phyloP scores from a whole-genome alignment of 169 alveolate species.

The Plasmodium adleri region DNA sequence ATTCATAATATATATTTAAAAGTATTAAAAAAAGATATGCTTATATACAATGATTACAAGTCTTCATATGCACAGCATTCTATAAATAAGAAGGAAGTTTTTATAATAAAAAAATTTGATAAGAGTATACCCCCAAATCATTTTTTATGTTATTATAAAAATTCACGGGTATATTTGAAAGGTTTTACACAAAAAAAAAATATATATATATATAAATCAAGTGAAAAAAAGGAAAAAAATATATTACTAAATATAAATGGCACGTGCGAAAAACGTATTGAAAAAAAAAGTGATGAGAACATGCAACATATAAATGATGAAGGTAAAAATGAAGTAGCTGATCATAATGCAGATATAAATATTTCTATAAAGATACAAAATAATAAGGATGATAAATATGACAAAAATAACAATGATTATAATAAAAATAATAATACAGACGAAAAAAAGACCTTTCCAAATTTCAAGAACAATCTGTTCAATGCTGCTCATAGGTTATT shows the following conservation, averaged over 20 bases:
- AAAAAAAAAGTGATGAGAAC: not conserved
- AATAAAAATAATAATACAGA: not conserved
- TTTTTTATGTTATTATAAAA: constrained; percentile 34
- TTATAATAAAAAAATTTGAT: constrained; percentile 9
- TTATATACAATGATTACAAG: constrained; percentile 7
- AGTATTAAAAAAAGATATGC: constrained; percentile 11
- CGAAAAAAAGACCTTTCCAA: not conserved
- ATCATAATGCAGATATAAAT: not conserved
- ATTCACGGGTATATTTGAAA: constrained; percentile 13
- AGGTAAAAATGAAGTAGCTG: not conserved
- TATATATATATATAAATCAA: not conserved
- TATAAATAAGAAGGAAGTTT: constrained; percentile 19
- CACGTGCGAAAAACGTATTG: not conserved
- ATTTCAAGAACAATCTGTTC: constrained; percentile 4
- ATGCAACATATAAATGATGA: not conserved
- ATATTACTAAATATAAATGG: no score
- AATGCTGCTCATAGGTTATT: constrained; percentile 15
- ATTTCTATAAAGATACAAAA: not conserved
- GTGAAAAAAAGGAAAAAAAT: not conserved
- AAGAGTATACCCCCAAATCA: not conserved
- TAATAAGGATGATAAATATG: not conserved
- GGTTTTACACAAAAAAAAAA: not conserved
- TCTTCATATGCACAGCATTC: constrained; percentile 1
- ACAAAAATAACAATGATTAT: not conserved
- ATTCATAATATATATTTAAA: constrained; percentile 50